These are phyloP conservation scores for Agroathelia rolfsii DNA, from an alignment of 1,284 basidiomycete species.

Conservation along the genomic window DNA sequence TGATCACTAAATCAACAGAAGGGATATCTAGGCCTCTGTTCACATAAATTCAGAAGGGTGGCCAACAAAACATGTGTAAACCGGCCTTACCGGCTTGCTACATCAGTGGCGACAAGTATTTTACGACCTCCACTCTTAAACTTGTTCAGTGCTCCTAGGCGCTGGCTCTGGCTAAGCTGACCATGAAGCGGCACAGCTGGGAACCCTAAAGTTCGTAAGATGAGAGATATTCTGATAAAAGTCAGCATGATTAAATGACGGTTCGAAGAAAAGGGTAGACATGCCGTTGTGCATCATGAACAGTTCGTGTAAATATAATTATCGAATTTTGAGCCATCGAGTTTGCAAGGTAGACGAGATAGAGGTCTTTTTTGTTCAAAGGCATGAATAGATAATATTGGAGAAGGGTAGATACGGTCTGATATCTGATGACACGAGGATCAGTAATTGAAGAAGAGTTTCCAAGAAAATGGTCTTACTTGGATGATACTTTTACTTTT, in stretches of 20 bases:
- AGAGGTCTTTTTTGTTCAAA: conserved; percentile 85
- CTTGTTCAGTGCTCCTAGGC: conserved; percentile 90
- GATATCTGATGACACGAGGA: conserved; percentile 56
- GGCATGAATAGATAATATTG: conserved; percentile 97
- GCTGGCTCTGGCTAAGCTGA: conserved; percentile 88
- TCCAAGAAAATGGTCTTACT: conserved; percentile 43
- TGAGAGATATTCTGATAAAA: conserved; percentile 65
- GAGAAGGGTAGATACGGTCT: conserved; percentile 90
- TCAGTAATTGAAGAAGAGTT: conserved; percentile 6
- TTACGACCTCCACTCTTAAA: conserved; percentile 93
- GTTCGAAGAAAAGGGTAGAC: conserved; percentile 11
- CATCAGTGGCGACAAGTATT: conserved; percentile 92
- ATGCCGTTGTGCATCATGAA: conserved; percentile 83
- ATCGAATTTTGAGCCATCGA: conserved; percentile 87
- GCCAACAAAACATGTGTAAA: conserved; percentile 1
- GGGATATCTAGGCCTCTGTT: conserved; percentile 90
- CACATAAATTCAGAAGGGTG: conserved; percentile 5
- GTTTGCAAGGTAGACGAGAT: conserved; percentile 86
- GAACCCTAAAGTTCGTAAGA: conserved; percentile 87
- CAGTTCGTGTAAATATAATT: conserved; percentile 95
- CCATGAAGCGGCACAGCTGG: conserved; percentile 95
- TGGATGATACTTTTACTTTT: conserved; percentile 89
- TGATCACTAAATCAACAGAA: conserved; percentile 93
- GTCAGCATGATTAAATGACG: conserved; percentile 2
- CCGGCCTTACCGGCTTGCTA: conserved; percentile 75